Percentiles rank a stretch among this genome's conserved stretches.
These are phyloP conservation scores for Lizonia empirigonia DNA, from an alignment of 2,329 filamentous ascomycete species.

Conservation along the genomic window DNA sequence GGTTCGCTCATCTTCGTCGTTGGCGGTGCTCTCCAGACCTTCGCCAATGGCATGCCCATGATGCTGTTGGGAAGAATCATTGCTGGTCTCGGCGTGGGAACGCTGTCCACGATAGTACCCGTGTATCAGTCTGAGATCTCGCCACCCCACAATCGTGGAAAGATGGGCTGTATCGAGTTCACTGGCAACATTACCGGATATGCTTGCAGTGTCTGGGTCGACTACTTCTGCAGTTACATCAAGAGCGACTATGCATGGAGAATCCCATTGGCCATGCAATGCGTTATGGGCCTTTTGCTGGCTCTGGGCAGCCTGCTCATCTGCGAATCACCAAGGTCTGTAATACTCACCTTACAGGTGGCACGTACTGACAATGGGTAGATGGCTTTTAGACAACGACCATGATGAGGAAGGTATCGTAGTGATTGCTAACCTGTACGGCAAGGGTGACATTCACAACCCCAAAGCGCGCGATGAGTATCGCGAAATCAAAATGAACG, in stretches of 20 bases:
- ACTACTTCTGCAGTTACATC: slow-evolving; percentile 96
- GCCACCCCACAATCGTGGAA: slow-evolving; percentile 92
- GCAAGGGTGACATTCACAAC: slow-evolving; percentile 93
- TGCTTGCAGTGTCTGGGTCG: slow-evolving; percentile 95
- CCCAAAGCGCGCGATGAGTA: slow-evolving; percentile 92
- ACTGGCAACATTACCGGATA: slow-evolving; percentile 97
- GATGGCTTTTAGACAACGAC: slow-evolving; percentile 97
- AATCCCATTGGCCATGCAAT: slow-evolving; percentile 87
- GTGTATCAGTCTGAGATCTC: slow-evolving; percentile 67
- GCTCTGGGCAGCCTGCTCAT: slow-evolving; percentile 88
- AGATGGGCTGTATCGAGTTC: slow-evolving; percentile 96
- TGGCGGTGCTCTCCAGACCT: slow-evolving; percentile 84
- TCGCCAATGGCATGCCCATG: slow-evolving; percentile 82
- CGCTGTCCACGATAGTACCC: slow-evolving; percentile 58
- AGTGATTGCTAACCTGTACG: slow-evolving; percentile 96
- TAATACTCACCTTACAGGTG: neutral
- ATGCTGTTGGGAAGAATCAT: slow-evolving; percentile 67
- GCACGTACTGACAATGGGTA: slow-evolving; percentile 45
- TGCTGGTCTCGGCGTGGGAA: slow-evolving; percentile 58
- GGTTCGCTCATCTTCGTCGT: slow-evolving; percentile 86
- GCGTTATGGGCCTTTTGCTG: slow-evolving; percentile 87
- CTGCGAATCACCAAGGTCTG: slow-evolving; percentile 90
- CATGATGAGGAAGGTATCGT: slow-evolving; percentile 98
- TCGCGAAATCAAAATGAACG: slow-evolving; percentile 98
- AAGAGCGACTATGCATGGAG: slow-evolving; percentile 87